phyloP scores from a whole-genome alignment of 768 basidiomycete genomes.

The Mycena amicta region DNA sequence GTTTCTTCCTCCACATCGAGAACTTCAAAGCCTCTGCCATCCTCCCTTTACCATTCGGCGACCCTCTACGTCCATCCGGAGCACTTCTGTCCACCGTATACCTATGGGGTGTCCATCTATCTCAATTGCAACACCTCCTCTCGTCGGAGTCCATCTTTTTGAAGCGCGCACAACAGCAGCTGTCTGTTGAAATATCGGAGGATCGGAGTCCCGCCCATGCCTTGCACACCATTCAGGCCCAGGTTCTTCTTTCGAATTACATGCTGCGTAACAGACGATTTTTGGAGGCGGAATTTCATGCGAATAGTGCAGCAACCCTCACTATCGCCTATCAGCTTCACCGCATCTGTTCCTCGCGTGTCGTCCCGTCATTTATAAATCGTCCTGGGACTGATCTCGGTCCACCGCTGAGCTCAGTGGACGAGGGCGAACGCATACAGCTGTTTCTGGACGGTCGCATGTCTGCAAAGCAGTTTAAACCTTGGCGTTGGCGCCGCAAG shows the following conservation, averaged over 20 bases:
- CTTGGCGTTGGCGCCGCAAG: slow-evolving; percentile 14
- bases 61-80: slow-evolving; percentile 3
- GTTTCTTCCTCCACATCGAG: slow-evolving; percentile 14
- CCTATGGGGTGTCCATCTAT: slow-evolving; percentile 17
- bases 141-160: slow-evolving; percentile 7
- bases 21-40: slow-evolving; percentile 8
- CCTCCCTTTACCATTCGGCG: slow-evolving; percentile 10
- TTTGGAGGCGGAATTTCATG: slow-evolving; percentile 15
- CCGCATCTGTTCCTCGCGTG: slow-evolving; percentile 5
- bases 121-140: slow-evolving; percentile 1
- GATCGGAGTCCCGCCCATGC: not conserved
- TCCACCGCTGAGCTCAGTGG: slow-evolving; percentile 4
- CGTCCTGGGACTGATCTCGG: not conserved
- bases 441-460: slow-evolving; percentile 25
- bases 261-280: slow-evolving; percentile 14
- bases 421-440: slow-evolving; percentile 26
- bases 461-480: slow-evolving; percentile 15
- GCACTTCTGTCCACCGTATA: slow-evolving; percentile 14
- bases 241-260: slow-evolving; percentile 16
- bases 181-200: slow-evolving; percentile 9
- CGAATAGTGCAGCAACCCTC: slow-evolving; percentile 15
- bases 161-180: slow-evolving; percentile 8
- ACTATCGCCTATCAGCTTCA: slow-evolving; percentile 14
- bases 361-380: not conserved
- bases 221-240: slow-evolving; percentile 19